These are phyloP conservation scores for Aureobasidium lini DNA, from an alignment of 2,329 filamentous ascomycete species.

Conservation along the genomic window DNA sequence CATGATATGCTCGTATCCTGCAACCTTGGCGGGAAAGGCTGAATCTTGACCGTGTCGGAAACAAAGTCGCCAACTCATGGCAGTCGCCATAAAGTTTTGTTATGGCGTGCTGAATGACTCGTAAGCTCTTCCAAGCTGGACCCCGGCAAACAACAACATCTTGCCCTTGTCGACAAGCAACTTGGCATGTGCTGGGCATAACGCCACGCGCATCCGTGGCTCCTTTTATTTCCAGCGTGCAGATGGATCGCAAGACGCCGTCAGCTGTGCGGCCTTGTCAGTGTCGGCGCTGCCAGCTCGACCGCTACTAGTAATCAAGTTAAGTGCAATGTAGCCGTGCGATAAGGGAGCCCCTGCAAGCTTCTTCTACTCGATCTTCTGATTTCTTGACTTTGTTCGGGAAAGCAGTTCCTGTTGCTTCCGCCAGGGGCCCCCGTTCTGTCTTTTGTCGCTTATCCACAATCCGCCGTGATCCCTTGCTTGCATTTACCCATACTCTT, in stretches of 20 bases:
- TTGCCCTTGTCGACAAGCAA: background rate
- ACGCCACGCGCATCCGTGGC: background rate
- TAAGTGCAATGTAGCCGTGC: background rate
- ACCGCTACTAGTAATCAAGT: background rate
- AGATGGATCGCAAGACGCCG: background rate
- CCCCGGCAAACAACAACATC: background rate
- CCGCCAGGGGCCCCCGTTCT: background rate
- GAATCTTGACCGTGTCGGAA: background rate
- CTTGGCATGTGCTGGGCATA: background rate
- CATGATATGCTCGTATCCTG: background rate
- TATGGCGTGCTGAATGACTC: background rate
- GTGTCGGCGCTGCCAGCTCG: background rate
- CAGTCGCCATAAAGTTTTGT: background rate
- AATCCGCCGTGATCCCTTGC: slow-evolving; percentile 2
- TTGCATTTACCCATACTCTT: background rate
- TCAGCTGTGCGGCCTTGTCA: background rate
- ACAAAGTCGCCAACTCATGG: background rate
- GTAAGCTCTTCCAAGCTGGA: background rate
- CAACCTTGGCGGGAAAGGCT: slow-evolving; percentile 2
- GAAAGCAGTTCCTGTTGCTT: background rate
- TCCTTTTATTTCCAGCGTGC: background rate
- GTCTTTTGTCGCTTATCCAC: background rate
- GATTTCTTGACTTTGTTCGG: background rate
- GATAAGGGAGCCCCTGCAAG: background rate
- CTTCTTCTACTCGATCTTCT: background rate